phyloP scores from a whole-genome alignment of 768 basidiomycete genomes.

The Leucocoprinus leucothites region DNA sequence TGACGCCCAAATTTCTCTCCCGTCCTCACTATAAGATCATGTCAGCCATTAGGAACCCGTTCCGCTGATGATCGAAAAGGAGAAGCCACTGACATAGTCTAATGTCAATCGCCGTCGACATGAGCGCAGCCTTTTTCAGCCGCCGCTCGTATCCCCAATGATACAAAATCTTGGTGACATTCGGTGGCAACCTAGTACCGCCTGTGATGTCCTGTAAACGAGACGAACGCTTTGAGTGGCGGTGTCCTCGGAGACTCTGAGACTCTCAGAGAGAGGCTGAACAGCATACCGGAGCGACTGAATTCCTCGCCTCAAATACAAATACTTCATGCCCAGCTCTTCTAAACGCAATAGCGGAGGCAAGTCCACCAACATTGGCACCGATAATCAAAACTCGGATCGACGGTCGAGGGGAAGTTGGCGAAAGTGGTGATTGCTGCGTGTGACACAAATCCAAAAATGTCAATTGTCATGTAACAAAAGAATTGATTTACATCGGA shows the following conservation, averaged over 20 bases:
- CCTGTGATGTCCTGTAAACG: conserved; percentile 18
- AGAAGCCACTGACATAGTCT: conserved; percentile 13
- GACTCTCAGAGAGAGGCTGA: neutral
- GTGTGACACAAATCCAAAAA: too few relatives aligned
- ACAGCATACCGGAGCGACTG: conserved; percentile 1
- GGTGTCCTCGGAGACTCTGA: neutral
- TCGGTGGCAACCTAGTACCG: conserved; percentile 41
- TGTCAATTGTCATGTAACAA: too few relatives aligned
- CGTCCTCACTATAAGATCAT: conserved; percentile 35
- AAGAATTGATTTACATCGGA: too few relatives aligned
- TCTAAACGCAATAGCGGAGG: conserved; percentile 50
- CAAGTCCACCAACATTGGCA: conserved; percentile 48
- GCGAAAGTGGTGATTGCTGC: neutral
- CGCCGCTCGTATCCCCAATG: conserved; percentile 47
- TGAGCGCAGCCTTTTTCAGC: conserved; percentile 17
- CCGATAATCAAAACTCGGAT: conserved; percentile 36
- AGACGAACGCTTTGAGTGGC: neutral
- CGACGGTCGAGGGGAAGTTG: conserved; percentile 12
- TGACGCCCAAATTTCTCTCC: conserved; percentile 49
- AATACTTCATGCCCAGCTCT: conserved; percentile 53
- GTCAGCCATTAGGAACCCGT: neutral
- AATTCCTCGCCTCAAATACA: conserved; percentile 39
- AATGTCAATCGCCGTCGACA: conserved; percentile 23
- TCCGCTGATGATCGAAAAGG: neutral
- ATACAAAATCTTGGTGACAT: conserved; percentile 51